Base-by-base conservation (phyloP, 129 eudicot species). In the Oenanthe sinensis region DNA sequence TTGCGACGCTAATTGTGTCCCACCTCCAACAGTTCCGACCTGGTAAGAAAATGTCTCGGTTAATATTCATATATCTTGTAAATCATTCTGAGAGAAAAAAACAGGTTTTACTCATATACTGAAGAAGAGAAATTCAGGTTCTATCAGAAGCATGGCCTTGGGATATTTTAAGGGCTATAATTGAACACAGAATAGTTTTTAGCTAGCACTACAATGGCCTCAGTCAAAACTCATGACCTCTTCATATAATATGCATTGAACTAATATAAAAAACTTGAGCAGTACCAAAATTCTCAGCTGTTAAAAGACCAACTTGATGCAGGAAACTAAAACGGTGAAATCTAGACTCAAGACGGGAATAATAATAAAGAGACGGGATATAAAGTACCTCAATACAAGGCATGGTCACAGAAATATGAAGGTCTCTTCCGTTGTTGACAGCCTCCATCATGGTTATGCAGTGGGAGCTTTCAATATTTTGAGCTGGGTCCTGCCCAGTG, bases 391-490 rank as follows among this genome's bases (percentile, higher is more conserved):
- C 96, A 52, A 90, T 90, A 67, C 90, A 86, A 50, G 96, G 96
- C 96, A 90, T 87, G 42, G 96, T 87, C 39, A 90, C 96, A 70
- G 96, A 90, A 63, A 90, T 36, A 60, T 88, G 96, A 39, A 90
- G 88, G 76, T 90, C 91, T 79, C 83, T 87, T 43, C 92, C 91
- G 67, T 83, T 81, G 73, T 90, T 87, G 36, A 90, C 71, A 22
- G 91, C 88, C 65, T 90, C 96, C 96, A 90, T 87, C 96, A 90
- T 90, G 50, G 96, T 88, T 49, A 90, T 84, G 79, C 96, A 90
- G 71, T 90, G 91, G 62, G 96, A 90, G 81, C 95, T 90, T 78
- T 90, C 95, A 28, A 87, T 86, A 60, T 90, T 90, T 79, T 87
- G 95, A 16, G 95, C 95, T 13, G 95, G 95, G 74, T 90, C 95